Evolutionary conservation across 306 rosid species (phyloP).

Genomic region (Hippophae rhamnoides): DNA sequence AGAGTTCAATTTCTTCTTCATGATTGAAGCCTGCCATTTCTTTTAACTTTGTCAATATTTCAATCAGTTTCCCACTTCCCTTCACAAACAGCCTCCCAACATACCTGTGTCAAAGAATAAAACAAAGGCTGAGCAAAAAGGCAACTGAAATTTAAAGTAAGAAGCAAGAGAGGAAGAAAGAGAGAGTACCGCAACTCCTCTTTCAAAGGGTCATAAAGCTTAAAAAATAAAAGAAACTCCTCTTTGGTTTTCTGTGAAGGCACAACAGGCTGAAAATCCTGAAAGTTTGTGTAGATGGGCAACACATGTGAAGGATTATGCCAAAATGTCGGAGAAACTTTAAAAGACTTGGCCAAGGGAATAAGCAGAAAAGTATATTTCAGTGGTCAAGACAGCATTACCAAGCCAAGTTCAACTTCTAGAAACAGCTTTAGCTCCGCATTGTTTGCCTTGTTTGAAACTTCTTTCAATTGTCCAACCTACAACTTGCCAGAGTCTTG

Average conservation of each 20-base stretch:
- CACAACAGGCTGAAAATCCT: slow-evolving; percentile 63
- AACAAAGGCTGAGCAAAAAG: slow-evolving; percentile 6
- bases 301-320: too few relatives aligned
- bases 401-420: slow-evolving; percentile 37
- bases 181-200: slow-evolving; percentile 55
- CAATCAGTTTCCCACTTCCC: slow-evolving; percentile 52
- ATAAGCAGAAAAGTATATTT: background rate
- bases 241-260: slow-evolving; percentile 70
- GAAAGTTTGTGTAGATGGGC: background rate
- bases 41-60: slow-evolving; percentile 56
- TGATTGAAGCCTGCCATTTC: slow-evolving; percentile 74
- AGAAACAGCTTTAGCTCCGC: too few relatives aligned
- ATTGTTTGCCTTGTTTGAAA: slow-evolving; percentile 44
- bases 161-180: background rate
- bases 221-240: slow-evolving; percentile 68
- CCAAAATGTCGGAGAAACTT: too few relatives aligned
- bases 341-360: background rate
- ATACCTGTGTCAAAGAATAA: slow-evolving; percentile 35
- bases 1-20: slow-evolving; percentile 70
- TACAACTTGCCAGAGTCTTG: slow-evolving; percentile 15
- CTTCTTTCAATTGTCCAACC: slow-evolving; percentile 83
- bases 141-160: background rate
- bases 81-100: slow-evolving; percentile 70
- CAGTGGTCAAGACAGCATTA: slow-evolving; percentile 21
- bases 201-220: slow-evolving; percentile 67